A percentile compares a stretch with the other conserved stretches of the same genome.
Evolutionary conservation across 108 stramenopile genomes (phyloP).

Genomic region (Seminavis robusta): DNA sequence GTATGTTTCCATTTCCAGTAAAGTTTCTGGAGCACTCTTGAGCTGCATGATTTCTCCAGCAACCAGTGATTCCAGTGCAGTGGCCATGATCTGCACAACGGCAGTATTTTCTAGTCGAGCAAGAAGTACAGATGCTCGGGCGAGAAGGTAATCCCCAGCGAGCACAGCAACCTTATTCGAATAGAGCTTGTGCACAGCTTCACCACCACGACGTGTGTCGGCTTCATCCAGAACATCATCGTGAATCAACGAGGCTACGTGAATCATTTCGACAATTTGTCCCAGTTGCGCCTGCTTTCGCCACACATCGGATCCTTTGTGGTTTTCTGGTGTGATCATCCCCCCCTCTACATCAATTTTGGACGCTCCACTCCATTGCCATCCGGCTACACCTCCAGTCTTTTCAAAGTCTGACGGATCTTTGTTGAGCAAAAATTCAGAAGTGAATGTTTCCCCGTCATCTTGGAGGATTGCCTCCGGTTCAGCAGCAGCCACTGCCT

Average conservation of each 20-base stretch:
- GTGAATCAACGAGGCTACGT: conserved; percentile 95
- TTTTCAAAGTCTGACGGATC: conserved; percentile 20
- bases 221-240: conserved; percentile 98
- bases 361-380: conserved; percentile 81
- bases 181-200: conserved; percentile 97
- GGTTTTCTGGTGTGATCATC: conserved; percentile 62
- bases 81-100: conserved; percentile 98
- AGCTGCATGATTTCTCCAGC: conserved; percentile 98
- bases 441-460: background rate
- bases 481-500: conserved; percentile 72
- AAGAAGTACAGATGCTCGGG: conserved; percentile 89
- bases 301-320: conserved; percentile 84
- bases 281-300: conserved; percentile 88
- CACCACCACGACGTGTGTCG: conserved; percentile 92
- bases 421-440: conserved; percentile 3
- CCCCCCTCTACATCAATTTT: conserved; percentile 61
- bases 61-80: conserved; percentile 92
- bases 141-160: conserved; percentile 96
- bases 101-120: conserved; percentile 90
- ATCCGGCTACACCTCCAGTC: conserved; percentile 33
- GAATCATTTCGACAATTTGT: conserved; percentile 99
- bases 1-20: conserved; percentile 89
- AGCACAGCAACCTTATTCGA: conserved; percentile 97
- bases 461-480: conserved; percentile 43
- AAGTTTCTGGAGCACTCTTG: conserved; percentile 76